Evolutionary conservation across 1,139 yeast genomes (phyloP).

Genomic region (Casaregolazyma lundiana): DNA sequence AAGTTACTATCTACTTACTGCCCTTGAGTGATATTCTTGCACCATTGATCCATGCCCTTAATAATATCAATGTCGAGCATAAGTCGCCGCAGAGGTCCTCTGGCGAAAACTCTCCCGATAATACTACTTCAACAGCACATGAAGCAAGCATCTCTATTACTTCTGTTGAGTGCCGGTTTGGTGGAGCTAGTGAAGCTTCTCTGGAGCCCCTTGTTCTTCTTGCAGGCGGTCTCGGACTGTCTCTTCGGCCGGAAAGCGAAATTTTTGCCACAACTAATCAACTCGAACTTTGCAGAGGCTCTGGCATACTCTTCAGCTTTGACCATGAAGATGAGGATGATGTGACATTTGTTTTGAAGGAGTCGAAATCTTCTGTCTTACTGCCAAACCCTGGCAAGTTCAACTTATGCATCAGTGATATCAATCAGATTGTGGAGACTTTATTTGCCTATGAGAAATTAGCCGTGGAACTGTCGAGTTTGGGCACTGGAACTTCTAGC

Average conservation of each 20-base stretch:
- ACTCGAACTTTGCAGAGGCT: not conserved
- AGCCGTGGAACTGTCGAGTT: not conserved
- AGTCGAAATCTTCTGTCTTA: constrained; percentile 14
- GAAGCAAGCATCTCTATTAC: not conserved
- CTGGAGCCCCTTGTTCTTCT: not conserved
- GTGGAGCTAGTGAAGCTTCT: not conserved
- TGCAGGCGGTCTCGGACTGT: not conserved
- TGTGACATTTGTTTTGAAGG: constrained; percentile 11
- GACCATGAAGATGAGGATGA: constrained; percentile 14
- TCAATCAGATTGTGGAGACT: constrained; percentile 15
- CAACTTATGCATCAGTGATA: constrained; percentile 14
- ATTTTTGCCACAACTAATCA: constrained; percentile 5
- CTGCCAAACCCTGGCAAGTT: constrained; percentile 21
- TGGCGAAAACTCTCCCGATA: too few relatives aligned
- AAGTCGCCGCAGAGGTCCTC: not conserved
- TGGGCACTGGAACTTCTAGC: not conserved
- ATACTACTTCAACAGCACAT: too few relatives aligned
- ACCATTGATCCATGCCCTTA: constrained; percentile 28
- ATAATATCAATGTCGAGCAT: constrained; percentile 5
- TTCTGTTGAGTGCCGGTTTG: not conserved
- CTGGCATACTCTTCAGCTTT: not conserved
- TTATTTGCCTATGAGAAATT: constrained; percentile 4
- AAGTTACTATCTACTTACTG: constrained; percentile 41
- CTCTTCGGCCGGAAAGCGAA: not conserved
- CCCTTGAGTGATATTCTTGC: constrained; percentile 34